Evolutionary conservation across 768 basidiomycete species (phyloP).

Genomic region (Pisolithus sp.): DNA sequence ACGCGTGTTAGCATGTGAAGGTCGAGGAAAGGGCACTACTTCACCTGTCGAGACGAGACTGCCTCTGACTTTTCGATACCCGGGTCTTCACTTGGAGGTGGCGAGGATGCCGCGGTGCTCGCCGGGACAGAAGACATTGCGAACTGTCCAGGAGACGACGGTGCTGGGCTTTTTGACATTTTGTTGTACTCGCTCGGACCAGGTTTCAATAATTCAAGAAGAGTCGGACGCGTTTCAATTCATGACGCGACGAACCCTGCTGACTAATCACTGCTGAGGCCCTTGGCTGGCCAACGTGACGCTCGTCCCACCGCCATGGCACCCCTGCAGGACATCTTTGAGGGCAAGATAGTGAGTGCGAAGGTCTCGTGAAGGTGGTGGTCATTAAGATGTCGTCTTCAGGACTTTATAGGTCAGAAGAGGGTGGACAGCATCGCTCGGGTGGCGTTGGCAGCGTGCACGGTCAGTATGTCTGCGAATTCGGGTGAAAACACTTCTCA

Average conservation of each 20-base stretch:
- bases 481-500: not conserved
- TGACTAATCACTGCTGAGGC: not conserved
- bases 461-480: slow-evolving; percentile 14
- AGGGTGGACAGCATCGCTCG: slow-evolving; percentile 19
- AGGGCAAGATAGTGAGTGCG: slow-evolving; percentile 25
- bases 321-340: slow-evolving; percentile 19
- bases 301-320: slow-evolving; percentile 13
- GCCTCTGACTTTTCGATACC: not conserved
- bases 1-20: not conserved
- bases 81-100: slow-evolving; percentile 13
- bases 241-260: not conserved
- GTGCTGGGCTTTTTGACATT: slow-evolving; percentile 19
- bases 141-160: slow-evolving; percentile 7
- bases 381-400: not conserved
- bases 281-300: not conserved
- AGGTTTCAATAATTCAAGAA: no score
- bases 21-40: not conserved
- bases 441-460: slow-evolving; percentile 16
- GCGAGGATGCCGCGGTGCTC: slow-evolving; percentile 25
- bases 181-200: not conserved
- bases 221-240: not conserved
- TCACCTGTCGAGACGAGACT: not conserved
- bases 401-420: slow-evolving; percentile 30
- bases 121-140: slow-evolving; percentile 15
- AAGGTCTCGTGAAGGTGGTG: not conserved